Base-by-base conservation (phyloP, 805 yeast genomes). In the Hanseniaspora opuntiae region DNA sequence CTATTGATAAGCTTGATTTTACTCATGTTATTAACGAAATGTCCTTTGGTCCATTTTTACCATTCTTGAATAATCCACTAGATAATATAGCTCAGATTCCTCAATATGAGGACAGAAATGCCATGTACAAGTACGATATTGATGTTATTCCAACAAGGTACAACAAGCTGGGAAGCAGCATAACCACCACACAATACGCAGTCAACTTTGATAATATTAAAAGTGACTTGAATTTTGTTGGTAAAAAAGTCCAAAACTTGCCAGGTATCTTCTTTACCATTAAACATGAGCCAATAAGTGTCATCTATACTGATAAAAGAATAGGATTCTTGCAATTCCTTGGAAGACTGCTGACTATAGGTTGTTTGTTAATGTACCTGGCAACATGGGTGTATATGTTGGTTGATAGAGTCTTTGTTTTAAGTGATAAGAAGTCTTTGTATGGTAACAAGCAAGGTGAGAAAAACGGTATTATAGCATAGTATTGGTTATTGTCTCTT, bases 11-110 rank as follows among this genome's bases (percentile, higher is more conserved):
- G 22, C 68, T 86, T 55, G 85, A 90, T 62, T 84, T 90, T 63
- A 76, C 95, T 0, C 98, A 93, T 67, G 78, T 79, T 5, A 82
- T 93, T 56, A 77, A 78, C 56, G 97, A 90, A 65, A 78, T 88
- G 57, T 87, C 97, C 11, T 90, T 82, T 68, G 98, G 98, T 14
- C 86, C 79, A 37, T 88, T 84, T 66, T 88, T 79, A 62, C 97
- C 98, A 3, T 83, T 77, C 60, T 73, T 89, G 57, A 75, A 82
- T 59, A 90, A 90, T 63, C 95, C 96, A n/a, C 73, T 93, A 58
- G 97, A 93, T 65, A 73, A 73, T 46, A 82, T 90, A 0, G 83
- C 79, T 0, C 77, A 81, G 58, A 54, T 66, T 20, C 44, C 52
- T 2, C 16, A 12, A 17, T 64, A 67, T 17, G 74, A 87, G 1